Evolutionary conservation across 2,329 filamentous ascomycete genomes (phyloP).

Genomic region (Fusarium sp.): DNA sequence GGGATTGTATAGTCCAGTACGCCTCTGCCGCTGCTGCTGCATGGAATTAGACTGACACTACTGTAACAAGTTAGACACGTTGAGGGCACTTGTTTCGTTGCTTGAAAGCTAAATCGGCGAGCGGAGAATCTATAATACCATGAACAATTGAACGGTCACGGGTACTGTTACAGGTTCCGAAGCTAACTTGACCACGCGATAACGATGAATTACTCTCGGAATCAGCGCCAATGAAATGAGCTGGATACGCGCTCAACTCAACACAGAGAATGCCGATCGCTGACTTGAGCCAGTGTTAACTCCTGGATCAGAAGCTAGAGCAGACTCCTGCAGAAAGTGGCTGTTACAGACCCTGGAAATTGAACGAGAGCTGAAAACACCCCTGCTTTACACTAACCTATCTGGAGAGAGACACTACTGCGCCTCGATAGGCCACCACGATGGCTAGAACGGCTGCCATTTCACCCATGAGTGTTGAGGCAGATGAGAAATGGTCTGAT

Average conservation of each 20-base stretch:
- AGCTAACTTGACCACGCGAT: too few relatives aligned
- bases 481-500: background rate
- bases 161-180: too few relatives aligned
- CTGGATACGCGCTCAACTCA: background rate
- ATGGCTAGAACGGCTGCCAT: background rate
- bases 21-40: too few relatives aligned
- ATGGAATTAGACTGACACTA: too few relatives aligned
- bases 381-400: background rate
- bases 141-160: background rate
- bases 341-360: background rate
- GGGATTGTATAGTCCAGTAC: too few relatives aligned
- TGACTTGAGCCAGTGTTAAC: background rate
- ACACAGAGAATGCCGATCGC: background rate
- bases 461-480: background rate
- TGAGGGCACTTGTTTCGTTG: rapidly evolving
- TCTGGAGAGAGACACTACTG: background rate
- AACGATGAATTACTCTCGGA: background rate
- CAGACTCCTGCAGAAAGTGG: background rate
- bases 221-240: background rate
- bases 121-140: background rate
- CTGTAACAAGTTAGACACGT: rapidly evolving
- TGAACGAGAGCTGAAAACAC: background rate
- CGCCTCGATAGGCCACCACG: background rate
- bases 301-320: rapidly evolving
- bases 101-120: too few relatives aligned